These are phyloP conservation scores for Termitomyces sp. DNA, from an alignment of 768 basidiomycete species.

Conservation along the genomic window DNA sequence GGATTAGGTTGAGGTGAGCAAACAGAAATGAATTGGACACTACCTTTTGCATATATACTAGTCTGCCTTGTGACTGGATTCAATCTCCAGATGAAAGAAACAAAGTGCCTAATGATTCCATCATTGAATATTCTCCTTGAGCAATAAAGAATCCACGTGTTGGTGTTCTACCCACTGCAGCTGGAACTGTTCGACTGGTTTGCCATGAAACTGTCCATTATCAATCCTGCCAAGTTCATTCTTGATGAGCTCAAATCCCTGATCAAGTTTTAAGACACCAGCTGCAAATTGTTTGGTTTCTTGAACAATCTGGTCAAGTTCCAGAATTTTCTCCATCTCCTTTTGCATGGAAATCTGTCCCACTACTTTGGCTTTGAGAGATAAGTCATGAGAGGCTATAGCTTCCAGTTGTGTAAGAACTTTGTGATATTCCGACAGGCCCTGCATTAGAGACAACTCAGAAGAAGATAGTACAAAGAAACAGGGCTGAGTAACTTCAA, in stretches of 20 bases:
- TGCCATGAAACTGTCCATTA: not conserved
- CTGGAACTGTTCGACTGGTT: constrained; percentile 8
- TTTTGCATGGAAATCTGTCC: constrained; percentile 2
- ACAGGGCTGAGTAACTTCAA: not conserved
- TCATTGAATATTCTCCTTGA: not conserved
- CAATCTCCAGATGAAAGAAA: constrained; percentile 6
- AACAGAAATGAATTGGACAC: not conserved
- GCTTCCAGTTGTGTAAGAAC: not conserved
- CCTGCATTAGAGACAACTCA: not conserved
- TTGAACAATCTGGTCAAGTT: not conserved
- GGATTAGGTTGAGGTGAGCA: not conserved
- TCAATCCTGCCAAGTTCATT: constrained; percentile 6
- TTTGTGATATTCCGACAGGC: not conserved
- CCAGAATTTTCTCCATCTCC: not conserved
- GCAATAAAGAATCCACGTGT: not conserved
- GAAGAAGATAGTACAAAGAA: not conserved
- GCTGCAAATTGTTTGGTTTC: constrained; percentile 9
- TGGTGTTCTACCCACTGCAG: constrained; percentile 7
- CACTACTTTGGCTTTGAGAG: not conserved
- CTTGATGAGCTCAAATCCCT: constrained; percentile 10
- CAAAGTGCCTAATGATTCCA: constrained; percentile 1
- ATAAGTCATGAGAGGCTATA: not conserved
- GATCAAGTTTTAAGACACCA: constrained; percentile 8
- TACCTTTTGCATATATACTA: constrained; percentile 7
- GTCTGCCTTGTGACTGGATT: constrained; percentile 1